Evolutionary conservation across 2,329 filamentous ascomycete species (phyloP), one percentile per base, ranked within the genome.

Genomic region (Stemphylium beticola): DNA sequence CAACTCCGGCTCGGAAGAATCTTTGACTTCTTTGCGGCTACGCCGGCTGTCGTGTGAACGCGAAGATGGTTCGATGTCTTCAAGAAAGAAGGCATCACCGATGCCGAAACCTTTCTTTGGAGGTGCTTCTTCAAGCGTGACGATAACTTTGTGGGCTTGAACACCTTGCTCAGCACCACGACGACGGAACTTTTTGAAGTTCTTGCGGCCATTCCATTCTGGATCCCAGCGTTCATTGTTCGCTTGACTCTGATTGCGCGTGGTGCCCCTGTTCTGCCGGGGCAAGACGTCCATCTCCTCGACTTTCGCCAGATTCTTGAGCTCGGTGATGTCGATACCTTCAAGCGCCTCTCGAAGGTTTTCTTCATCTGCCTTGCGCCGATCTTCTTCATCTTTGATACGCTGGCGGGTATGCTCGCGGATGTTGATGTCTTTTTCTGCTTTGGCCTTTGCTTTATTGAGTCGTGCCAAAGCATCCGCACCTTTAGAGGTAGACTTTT

Each of bases 201-300:
- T 98, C 75, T 92, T 93, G 38, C 93, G 84, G 0, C 93, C 95
- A 71, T 97, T 96, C 95, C 95, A 99, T 34, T 82, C 83, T 0
- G 91, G 87, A 62, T 97, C 85, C 93, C 93, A 97, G 36, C 91
- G 83, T 4, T 87, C 85, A 15, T 82, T 76, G n/a, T 77, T 71
- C 15, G 68, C 73, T 47, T 76, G 61, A 24, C 17, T 40, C 18
- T 48, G 58, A n/a, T 44, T 56, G 18, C 49, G 55, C 66, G 61
- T 57, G 22, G 32, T 55, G 18, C 62, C 52, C 49, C 66, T 57
- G 46, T 65, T 66, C 61, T 63, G 58, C 57, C 67, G 66, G 0
- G 72, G 67, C 20, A 80, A 82, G 0, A 97, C 72, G 8, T 89
- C 82, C 76, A 96, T 90, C 59, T 89, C 84, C 68, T 95, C 91